phyloP scores from a whole-genome alignment of 192 early-diverging fungal genomes.

The Mortierella alpina region DNA sequence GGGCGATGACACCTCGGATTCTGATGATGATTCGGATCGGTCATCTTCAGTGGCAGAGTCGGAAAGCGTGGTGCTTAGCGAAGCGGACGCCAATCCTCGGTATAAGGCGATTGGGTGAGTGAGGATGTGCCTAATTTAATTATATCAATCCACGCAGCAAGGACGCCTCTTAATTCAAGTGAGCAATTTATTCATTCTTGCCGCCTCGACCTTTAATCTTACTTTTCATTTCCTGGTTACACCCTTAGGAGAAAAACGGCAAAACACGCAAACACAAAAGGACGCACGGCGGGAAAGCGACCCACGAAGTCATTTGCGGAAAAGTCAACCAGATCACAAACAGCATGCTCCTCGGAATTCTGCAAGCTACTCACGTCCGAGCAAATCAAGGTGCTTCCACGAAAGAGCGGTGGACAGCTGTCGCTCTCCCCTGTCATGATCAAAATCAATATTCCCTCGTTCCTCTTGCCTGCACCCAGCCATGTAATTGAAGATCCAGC shows the following conservation, averaged over 20 bases:
- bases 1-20: slow-evolving; percentile 21
- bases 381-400: slow-evolving; percentile 5
- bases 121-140: not conserved
- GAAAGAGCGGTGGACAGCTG: not conserved
- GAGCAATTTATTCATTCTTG: not conserved
- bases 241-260: slow-evolving; percentile 12
- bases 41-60: slow-evolving; percentile 8
- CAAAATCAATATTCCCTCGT: slow-evolving; percentile 17
- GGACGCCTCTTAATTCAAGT: not conserved
- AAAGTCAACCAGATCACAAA: not conserved
- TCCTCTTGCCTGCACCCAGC: slow-evolving; percentile 2
- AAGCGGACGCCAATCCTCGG: slow-evolving; percentile 6
- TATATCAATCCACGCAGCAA: not conserved
- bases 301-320: slow-evolving; percentile 1
- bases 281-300: slow-evolving; percentile 1
- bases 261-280: slow-evolving; percentile 16
- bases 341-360: slow-evolving; percentile 3
- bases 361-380: slow-evolving; percentile 15
- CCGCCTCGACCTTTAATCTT: not conserved
- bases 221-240: not conserved
- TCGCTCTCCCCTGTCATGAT: slow-evolving; percentile 12
- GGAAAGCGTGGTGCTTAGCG: slow-evolving; percentile 9
- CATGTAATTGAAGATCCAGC: not conserved
- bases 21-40: slow-evolving; percentile 13
- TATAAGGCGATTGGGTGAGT: slow-evolving; percentile 22